A percentile compares a stretch with the other conserved stretches of the same genome.
Evolutionary conservation across 768 basidiomycete genomes (phyloP).

Genomic region (Hypholoma sublateritium): DNA sequence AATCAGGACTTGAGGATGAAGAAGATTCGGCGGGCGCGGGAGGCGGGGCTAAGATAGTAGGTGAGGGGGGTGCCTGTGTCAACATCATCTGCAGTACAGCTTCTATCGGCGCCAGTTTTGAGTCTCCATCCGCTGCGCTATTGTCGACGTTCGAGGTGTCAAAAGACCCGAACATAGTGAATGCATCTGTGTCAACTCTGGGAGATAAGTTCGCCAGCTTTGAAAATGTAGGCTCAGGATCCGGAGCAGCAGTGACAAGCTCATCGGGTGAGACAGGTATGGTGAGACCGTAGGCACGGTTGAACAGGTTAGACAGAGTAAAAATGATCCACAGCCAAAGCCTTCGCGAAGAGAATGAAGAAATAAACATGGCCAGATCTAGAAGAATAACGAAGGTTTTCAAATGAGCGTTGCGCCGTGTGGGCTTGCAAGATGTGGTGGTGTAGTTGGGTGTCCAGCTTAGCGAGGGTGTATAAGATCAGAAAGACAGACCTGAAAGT

Average conservation of each 20-base stretch:
- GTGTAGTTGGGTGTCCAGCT: neutral
- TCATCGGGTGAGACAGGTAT: slow-evolving; percentile 1
- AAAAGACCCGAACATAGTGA: slow-evolving; percentile 15
- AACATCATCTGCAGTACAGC: slow-evolving; percentile 16
- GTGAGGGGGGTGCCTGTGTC: slow-evolving; percentile 1
- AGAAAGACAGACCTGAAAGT: neutral
- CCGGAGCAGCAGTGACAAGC: neutral
- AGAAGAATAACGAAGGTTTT: neutral
- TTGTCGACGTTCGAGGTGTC: slow-evolving; percentile 4
- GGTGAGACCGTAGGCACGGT: slow-evolving; percentile 3
- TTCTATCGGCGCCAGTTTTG: slow-evolving; percentile 4
- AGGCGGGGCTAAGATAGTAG: neutral
- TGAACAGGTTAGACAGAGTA: slow-evolving; percentile 1
- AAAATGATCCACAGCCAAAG: neutral
- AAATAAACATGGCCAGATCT: neutral
- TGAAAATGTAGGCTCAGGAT: neutral
- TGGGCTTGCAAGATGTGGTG: slow-evolving; percentile 13
- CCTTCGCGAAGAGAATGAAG: neutral
- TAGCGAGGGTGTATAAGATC: no score
- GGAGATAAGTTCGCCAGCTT: neutral
- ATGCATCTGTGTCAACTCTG: slow-evolving; percentile 5
- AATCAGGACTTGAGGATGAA: neutral
- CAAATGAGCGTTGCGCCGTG: slow-evolving; percentile 16
- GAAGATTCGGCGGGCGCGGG: neutral
- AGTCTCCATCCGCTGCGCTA: neutral